These are phyloP conservation scores for Chondrostereum purpureum DNA, from an alignment of 1,284 basidiomycete species.

Conservation along the genomic window DNA sequence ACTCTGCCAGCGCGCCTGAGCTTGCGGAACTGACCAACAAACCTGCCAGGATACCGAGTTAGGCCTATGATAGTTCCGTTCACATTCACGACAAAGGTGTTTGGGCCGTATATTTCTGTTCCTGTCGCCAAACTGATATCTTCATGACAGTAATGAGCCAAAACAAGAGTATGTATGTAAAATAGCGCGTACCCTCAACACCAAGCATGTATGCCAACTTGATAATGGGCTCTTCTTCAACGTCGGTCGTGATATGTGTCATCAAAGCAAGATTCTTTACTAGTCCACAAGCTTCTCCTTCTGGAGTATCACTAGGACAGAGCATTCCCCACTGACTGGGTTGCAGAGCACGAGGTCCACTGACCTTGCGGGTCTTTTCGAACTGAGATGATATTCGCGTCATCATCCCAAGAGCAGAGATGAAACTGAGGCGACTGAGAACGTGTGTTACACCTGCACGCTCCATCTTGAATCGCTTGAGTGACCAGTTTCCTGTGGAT, in stretches of 20 bases:
- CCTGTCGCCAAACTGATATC: slow-evolving; percentile 93
- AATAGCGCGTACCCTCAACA: slow-evolving; percentile 67
- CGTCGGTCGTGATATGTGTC: slow-evolving; percentile 99
- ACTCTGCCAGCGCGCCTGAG: slow-evolving; percentile 87
- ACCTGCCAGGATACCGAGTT: slow-evolving; percentile 80
- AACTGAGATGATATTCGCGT: slow-evolving; percentile 98
- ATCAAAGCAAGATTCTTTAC: slow-evolving; percentile 99
- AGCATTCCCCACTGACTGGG: slow-evolving; percentile 99
- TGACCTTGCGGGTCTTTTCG: slow-evolving; percentile 99
- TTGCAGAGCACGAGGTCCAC: slow-evolving; percentile 94
- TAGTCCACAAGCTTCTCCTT: slow-evolving; percentile 98
- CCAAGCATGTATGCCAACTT: slow-evolving; percentile 90
- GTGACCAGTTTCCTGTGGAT: slow-evolving; percentile 98
- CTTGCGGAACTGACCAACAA: slow-evolving; percentile 88
- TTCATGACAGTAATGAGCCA: slow-evolving; percentile 24
- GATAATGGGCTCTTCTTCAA: slow-evolving; percentile 93
- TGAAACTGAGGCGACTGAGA: slow-evolving; percentile 90
- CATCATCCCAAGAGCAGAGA: slow-evolving; percentile 99
- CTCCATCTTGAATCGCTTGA: slow-evolving; percentile 99
- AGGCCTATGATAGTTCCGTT: slow-evolving; percentile 96
- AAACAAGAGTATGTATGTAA: neutral
- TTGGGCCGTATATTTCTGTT: slow-evolving; percentile 89
- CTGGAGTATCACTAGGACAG: slow-evolving; percentile 97
- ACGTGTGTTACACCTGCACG: slow-evolving; percentile 98
- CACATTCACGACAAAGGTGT: slow-evolving; percentile 93